phyloP scores from a whole-genome alignment of 768 basidiomycete genomes.

The Harrya chromipes region DNA sequence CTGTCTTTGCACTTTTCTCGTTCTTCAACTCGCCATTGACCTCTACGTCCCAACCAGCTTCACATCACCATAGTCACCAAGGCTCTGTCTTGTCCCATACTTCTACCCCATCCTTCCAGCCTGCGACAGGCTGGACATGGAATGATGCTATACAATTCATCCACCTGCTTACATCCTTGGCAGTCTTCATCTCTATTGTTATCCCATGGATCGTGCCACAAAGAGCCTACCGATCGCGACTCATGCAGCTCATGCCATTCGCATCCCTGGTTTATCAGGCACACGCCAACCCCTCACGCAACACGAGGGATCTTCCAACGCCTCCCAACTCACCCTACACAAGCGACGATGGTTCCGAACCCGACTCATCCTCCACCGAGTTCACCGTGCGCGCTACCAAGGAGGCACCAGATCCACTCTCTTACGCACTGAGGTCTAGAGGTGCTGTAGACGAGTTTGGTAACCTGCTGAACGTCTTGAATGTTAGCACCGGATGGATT shows the following conservation, averaged over 20 bases:
- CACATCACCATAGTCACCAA: constrained; percentile 48
- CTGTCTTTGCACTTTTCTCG: constrained; percentile 80
- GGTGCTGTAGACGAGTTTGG: constrained; percentile 39
- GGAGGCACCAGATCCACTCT: constrained; percentile 14
- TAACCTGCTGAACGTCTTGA: constrained; percentile 38
- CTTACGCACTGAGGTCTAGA: constrained; percentile 32
- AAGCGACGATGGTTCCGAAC: constrained; percentile 27
- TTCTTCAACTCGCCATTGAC: constrained; percentile 78
- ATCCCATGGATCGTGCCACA: constrained; percentile 38
- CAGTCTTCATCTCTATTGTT: constrained; percentile 59
- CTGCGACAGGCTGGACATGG: constrained; percentile 39
- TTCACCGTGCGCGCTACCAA: constrained; percentile 20
- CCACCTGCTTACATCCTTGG: constrained; percentile 62
- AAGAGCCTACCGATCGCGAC: constrained; percentile 19
- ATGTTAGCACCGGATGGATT: constrained; percentile 35
- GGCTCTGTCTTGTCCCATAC: constrained; percentile 54
- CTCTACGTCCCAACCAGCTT: constrained; percentile 32
- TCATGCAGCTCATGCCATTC: constrained; percentile 30
- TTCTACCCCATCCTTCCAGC: constrained; percentile 14
- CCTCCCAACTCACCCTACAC: constrained; percentile 25
- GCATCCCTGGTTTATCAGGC: constrained; percentile 8
- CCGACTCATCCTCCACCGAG: constrained; percentile 30
- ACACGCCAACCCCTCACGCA: not conserved
- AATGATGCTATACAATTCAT: constrained; percentile 56
- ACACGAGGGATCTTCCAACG: constrained; percentile 23